A percentile compares a stretch with the other conserved stretches of the same genome.
Conservation (phyloP, 257 asterid genomes). For the Solanum piurae region DNA sequence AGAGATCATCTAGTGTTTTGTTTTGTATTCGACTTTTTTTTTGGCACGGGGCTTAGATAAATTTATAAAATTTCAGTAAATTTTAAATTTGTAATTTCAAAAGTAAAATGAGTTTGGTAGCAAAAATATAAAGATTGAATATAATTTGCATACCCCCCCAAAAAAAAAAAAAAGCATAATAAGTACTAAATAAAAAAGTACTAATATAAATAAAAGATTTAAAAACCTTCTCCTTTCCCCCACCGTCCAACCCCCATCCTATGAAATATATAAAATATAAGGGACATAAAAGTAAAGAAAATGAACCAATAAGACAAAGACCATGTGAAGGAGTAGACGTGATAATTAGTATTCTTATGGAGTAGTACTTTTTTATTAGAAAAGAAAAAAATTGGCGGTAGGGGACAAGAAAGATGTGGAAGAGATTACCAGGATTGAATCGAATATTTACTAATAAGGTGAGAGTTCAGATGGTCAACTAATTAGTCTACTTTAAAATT, state of each 20-base stretch:
- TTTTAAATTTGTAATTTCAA: background rate
- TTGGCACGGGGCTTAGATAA: background rate
- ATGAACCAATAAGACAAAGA: background rate
- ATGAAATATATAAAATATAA: background rate
- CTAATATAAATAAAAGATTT: background rate
- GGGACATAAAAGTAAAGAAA: background rate
- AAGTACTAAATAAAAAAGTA: background rate
- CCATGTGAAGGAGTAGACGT: background rate
- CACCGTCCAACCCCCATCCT: background rate
- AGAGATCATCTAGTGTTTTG: background rate
- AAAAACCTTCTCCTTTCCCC: background rate
- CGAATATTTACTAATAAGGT: too few species aligned
- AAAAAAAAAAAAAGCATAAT: background rate
- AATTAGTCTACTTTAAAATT: background rate
- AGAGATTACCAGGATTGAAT: background rate
- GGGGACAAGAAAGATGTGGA: background rate
- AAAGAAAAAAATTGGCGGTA: too few species aligned
- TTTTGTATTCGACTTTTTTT: background rate
- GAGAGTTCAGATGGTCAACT: too few species aligned
- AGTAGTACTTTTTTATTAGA: background rate
- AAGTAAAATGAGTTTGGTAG: background rate
- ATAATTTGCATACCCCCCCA: background rate
- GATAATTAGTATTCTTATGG: background rate
- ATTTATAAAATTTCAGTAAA: background rate
- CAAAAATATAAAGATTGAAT: background rate